Percentiles rank a stretch among this genome's conserved stretches.
Evolutionary conservation across 2,329 filamentous ascomycete species (phyloP).

Genomic region (Aspergillus fructus): DNA sequence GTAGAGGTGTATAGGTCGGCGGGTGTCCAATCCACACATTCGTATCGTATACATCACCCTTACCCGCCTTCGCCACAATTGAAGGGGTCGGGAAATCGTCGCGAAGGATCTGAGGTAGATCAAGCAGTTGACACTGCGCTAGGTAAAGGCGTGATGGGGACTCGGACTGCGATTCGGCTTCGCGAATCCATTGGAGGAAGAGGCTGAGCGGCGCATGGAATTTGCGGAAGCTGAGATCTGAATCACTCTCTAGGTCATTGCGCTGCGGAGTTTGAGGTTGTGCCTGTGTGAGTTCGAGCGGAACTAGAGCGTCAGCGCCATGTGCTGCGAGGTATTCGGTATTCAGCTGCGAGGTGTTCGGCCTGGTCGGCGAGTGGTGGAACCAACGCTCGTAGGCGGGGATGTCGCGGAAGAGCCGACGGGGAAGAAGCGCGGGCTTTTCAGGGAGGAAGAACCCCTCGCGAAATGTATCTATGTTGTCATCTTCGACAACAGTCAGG

Average conservation of each 20-base stretch:
- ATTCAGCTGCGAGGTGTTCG: conserved; percentile 36
- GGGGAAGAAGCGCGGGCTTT: conserved; percentile 54
- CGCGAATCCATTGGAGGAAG: conserved; percentile 57
- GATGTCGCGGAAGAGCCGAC: conserved; percentile 43
- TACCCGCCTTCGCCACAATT: conserved; percentile 63
- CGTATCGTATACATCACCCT: conserved; percentile 80
- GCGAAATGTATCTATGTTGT: conserved; percentile 50
- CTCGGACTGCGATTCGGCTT: conserved; percentile 24
- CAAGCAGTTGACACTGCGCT: conserved; percentile 72
- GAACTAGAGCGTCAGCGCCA: conserved; percentile 53
- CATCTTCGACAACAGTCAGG: conserved; percentile 32
- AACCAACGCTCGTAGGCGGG: conserved; percentile 65
- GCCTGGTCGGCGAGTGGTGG: conserved; percentile 34
- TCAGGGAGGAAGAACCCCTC: conserved; percentile 53
- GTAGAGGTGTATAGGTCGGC: conserved; percentile 85
- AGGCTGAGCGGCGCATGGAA: conserved; percentile 57
- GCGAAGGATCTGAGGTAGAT: conserved; percentile 64
- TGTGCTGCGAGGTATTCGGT: conserved; percentile 44
- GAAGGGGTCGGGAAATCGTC: conserved; percentile 67
- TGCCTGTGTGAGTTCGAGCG: conserved; percentile 56
- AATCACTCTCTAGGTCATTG: background rate
- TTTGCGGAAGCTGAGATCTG: conserved; percentile 41
- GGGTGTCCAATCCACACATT: conserved; percentile 86
- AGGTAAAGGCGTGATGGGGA: conserved; percentile 65
- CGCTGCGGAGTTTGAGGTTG: background rate